Conservation (phyloP, 495 filamentous ascomycete species). For the Penicillium odoratum region DNA sequence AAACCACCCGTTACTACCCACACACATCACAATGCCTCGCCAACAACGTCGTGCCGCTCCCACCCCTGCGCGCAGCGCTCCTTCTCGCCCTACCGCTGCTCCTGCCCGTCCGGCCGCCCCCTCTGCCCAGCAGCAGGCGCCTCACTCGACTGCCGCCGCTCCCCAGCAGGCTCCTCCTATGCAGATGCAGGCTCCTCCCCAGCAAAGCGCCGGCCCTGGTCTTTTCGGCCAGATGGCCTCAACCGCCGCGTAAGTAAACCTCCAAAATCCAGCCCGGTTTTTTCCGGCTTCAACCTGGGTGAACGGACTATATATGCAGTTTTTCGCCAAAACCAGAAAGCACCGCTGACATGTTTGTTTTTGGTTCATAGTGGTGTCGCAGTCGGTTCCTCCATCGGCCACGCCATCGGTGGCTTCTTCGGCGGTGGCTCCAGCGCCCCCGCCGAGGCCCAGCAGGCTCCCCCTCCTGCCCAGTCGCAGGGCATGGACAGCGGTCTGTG, state of each 20-base stretch:
- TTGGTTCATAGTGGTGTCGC: slow-evolving; percentile 83
- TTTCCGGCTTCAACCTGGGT: slow-evolving; percentile 3
- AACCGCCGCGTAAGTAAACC: slow-evolving; percentile 69
- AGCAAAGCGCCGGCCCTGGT: slow-evolving; percentile 64
- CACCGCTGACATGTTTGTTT: slow-evolving; percentile 11
- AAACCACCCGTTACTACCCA: slow-evolving; percentile 13
- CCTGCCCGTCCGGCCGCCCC: slow-evolving; percentile 59
- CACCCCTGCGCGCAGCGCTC: slow-evolving; percentile 57
- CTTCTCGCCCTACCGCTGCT: slow-evolving; percentile 66
- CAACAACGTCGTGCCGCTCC: slow-evolving; percentile 64
- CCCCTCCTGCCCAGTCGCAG: slow-evolving; percentile 39
- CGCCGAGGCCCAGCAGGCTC: slow-evolving; percentile 52
- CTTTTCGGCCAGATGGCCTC: slow-evolving; percentile 85
- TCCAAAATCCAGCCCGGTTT: neutral
- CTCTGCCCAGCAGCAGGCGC: slow-evolving; percentile 49
- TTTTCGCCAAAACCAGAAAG: neutral
- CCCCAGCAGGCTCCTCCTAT: slow-evolving; percentile 47
- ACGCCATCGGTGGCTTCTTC: slow-evolving; percentile 87
- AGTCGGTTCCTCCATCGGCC: slow-evolving; percentile 90
- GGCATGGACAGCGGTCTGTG: slow-evolving; percentile 51
- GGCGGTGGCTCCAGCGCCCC: slow-evolving; percentile 64
- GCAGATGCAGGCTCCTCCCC: slow-evolving; percentile 45
- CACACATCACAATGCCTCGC: slow-evolving; percentile 66
- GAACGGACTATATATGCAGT: slow-evolving; percentile 12
- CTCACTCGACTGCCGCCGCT: slow-evolving; percentile 68